Evolutionary conservation across 148 eudicot species (phyloP), one percentile per base, ranked within the genome.

Genomic region (Polygonum aviculare): DNA sequence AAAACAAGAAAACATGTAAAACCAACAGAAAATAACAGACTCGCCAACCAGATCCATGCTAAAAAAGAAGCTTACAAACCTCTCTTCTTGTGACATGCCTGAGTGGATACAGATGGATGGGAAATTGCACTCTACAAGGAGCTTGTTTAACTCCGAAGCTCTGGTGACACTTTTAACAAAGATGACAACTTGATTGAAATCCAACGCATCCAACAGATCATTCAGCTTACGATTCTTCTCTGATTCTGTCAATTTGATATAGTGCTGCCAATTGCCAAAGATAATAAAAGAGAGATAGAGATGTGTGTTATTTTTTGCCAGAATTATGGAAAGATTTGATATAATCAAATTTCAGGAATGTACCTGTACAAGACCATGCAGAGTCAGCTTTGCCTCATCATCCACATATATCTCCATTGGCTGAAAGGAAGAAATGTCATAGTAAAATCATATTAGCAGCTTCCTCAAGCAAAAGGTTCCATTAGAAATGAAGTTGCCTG

Each of bases 321-420:
- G 7, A 54, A 54, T 21, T 9, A n/a, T 54, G 9, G 9, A 54
- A 60, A 60, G 14, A 60, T 26, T 10, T 3, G 38, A 10, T 60
- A 31, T 31, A 2, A 60, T 22, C 69, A 26, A 18, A 52, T 47
- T 69, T 50, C 1, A 41, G 22, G 2, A 51, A 48, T 55, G 50
- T 82, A 95, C 98, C 97, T 95, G 98, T 73, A 95, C 98, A 78
- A 95, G 98, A 54, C 99, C 99, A 52, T 95, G 99, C 39, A 95
- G 94, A 55, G 99, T 95, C 84, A 95, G 82, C 84, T 95, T 95
- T 79, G 98, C 96, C 80, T 95, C 98, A 48, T 95, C 98, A 77
- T 95, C 98, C 72, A 95, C 98, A 84, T 95, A 95, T 78, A 95
- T 95, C 84, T 95, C 98, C 98, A 88, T 85, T 45, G 98, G 98